These are phyloP conservation scores for Russula compacta DNA, from an alignment of 768 basidiomycete genomes.

Conservation along the genomic window DNA sequence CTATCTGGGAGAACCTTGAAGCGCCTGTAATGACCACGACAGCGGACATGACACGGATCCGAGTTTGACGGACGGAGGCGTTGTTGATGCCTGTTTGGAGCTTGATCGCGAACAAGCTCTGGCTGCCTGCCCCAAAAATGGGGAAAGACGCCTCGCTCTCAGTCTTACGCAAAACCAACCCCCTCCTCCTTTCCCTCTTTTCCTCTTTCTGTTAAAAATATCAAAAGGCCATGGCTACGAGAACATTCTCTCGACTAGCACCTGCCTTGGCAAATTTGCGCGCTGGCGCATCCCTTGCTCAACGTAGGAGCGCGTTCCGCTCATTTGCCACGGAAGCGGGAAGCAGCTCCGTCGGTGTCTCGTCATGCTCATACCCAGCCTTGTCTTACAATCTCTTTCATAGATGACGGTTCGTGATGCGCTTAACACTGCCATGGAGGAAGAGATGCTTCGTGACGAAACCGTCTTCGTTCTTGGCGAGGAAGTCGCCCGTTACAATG, in stretches of 20 bases:
- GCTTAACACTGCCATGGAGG: constrained; percentile 96
- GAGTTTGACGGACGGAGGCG: not conserved
- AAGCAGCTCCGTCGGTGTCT: constrained; percentile 37
- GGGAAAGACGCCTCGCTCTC: not conserved
- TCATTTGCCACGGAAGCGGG: constrained; percentile 55
- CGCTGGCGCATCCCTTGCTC: constrained; percentile 32
- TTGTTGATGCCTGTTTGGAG: constrained; percentile 7
- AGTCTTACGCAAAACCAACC: not conserved
- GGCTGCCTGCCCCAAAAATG: constrained; percentile 13
- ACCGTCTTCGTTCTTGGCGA: constrained; percentile 93
- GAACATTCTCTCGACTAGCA: constrained; percentile 54
- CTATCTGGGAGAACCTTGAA: constrained; percentile 45
- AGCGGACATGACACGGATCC: constrained; percentile 24
- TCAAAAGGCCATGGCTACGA: constrained; percentile 46
- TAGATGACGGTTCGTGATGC: constrained; percentile 99
- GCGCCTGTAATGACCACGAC: constrained; percentile 80
- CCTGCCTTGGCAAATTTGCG: constrained; percentile 39
- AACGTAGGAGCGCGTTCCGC: constrained; percentile 41
- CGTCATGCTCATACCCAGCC: constrained; percentile 27
- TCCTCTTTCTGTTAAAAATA: constrained; percentile 21
- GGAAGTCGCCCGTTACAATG: constrained; percentile 97
- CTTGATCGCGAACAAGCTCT: not conserved
- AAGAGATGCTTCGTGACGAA: constrained; percentile 97
- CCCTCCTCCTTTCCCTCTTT: constrained; percentile 25
- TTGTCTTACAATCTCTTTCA: constrained; percentile 17